Base-by-base conservation (phyloP, 768 basidiomycete species). In the Mycena maculata region DNA sequence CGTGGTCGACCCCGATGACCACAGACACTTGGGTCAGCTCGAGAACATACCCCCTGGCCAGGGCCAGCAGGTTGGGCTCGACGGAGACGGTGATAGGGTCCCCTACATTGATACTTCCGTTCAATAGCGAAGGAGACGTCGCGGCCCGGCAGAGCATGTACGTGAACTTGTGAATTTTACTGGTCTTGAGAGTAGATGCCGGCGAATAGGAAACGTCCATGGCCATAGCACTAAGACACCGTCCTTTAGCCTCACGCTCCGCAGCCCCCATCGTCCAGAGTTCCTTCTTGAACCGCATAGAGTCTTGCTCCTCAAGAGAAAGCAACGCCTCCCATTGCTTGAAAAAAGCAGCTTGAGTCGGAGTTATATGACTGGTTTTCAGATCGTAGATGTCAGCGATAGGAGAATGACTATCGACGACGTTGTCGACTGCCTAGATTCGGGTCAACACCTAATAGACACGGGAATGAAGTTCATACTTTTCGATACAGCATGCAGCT, bases 401-500 rank as follows among this genome's bases (percentile, higher is more conserved):
- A 6, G 85, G 86, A 5, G 87, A 87, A 6, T 78, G 56, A 18
- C 75, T 77, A 44, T 90, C 88, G 16, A 80, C 76, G 8, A 91
- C 86, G 44, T 85, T 81, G 69, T 95, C 94, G 8, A 93, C 87
- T 7, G 92, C 87, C 91, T 93, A 61, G 22, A 59, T 62, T 47
- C n/a, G 15, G 55, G 69, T 73, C 25, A 60, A 31, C 56, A 53
- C 4, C 60, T 57, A 28, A 63, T 50, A 8, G 68, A 18, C 0
- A 38, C 8, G 27, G 57, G 11, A 8, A 60, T 38, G 25, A 20
- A 12, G 25, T 12, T 47, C 49, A 80, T 66, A 90, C 94, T 85
- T 92, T 93, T 47, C 97, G 91, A 80, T 96, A 99, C 13, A 99
- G 83, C 92, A 98, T 95, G 77, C 98, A 99, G 2, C 89, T 85